Evolutionary conservation across 495 filamentous ascomycete species (phyloP).

Genomic region (Aspergillus sclerotioniger): DNA sequence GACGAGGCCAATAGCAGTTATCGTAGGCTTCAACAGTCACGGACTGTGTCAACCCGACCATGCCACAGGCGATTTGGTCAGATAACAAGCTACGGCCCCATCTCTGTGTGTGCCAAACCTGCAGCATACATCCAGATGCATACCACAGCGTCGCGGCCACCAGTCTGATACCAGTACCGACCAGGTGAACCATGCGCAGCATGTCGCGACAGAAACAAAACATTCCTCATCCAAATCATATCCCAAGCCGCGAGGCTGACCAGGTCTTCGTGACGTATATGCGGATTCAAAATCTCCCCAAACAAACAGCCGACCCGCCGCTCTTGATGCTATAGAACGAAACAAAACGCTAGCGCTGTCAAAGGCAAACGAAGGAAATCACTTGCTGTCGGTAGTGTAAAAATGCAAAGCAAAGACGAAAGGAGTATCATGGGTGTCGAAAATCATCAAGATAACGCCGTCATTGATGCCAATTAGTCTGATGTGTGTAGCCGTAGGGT

Average conservation of each 20-base stretch:
- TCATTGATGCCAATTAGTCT: slow-evolving; percentile 50
- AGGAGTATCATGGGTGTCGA: slow-evolving; percentile 51
- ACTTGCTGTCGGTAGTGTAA: slow-evolving; percentile 6
- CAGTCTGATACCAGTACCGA: slow-evolving; percentile 27
- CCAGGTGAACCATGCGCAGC: slow-evolving; percentile 2
- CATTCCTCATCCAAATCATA: slow-evolving; percentile 55
- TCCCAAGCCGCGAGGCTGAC: slow-evolving; percentile 59
- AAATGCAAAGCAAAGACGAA: slow-evolving; percentile 31
- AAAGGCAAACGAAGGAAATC: slow-evolving; percentile 24
- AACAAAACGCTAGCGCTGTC: slow-evolving; percentile 40
- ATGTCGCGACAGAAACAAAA: slow-evolving; percentile 22
- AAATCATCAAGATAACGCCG: slow-evolving; percentile 47
- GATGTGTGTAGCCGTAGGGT: slow-evolving; percentile 31
- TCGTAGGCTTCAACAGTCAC: slow-evolving; percentile 20
- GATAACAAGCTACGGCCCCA: slow-evolving; percentile 2
- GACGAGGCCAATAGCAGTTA: not conserved
- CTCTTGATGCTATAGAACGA: slow-evolving; percentile 46
- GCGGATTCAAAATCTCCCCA: slow-evolving; percentile 31
- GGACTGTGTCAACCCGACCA: slow-evolving; percentile 14
- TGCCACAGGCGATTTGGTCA: slow-evolving; percentile 38
- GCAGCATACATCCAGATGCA: slow-evolving; percentile 23
- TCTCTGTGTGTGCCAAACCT: slow-evolving; percentile 8
- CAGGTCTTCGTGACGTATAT: slow-evolving; percentile 56
- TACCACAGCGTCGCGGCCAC: slow-evolving; percentile 3
- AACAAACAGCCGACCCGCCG: slow-evolving; percentile 55